Conservation (phyloP, 202 grass and related monocot species). For the Bolboschoenoplectus hybrid region DNA sequence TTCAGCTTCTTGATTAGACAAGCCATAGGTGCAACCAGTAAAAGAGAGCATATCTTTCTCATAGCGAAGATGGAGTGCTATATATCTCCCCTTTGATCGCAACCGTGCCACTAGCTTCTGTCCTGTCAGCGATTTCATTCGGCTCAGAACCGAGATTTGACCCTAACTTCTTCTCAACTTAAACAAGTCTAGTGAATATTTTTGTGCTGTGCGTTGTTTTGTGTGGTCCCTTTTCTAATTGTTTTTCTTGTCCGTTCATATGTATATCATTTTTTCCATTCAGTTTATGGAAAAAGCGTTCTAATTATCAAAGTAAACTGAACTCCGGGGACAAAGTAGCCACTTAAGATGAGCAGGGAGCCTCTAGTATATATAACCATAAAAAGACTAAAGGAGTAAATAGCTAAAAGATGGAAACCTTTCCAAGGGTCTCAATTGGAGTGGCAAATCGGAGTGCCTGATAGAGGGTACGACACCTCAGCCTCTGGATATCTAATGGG, state of each 20-base stretch:
- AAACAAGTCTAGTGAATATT: background rate
- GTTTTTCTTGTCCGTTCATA: background rate
- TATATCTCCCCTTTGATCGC: conserved; percentile 67
- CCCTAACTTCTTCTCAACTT: conserved; percentile 29
- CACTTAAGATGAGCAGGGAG: background rate
- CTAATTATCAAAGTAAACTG: conserved; percentile 3
- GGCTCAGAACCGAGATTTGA: conserved; percentile 90
- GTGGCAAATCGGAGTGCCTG: conserved; percentile 67
- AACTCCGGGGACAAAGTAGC: background rate
- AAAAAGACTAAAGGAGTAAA: background rate
- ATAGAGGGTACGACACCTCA: conserved; percentile 87
- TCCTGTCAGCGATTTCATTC: conserved; percentile 72
- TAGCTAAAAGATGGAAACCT: conserved; percentile 55
- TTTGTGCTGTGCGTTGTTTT: background rate
- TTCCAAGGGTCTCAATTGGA: conserved; percentile 82
- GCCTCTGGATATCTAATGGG: conserved; percentile 91
- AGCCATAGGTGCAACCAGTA: conserved; percentile 76
- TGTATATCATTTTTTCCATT: background rate
- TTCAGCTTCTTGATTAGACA: conserved; percentile 71
- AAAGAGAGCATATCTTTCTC: conserved; percentile 99
- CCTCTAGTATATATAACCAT: background rate
- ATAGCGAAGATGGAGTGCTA: conserved; percentile 94
- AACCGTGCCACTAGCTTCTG: conserved; percentile 94
- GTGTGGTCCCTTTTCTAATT: background rate
- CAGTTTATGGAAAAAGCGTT: background rate